Percentiles rank a stretch among this genome's conserved stretches.
Conservation (phyloP, 176 grass and related monocot species). For the Urochloa ruziziensis region DNA sequence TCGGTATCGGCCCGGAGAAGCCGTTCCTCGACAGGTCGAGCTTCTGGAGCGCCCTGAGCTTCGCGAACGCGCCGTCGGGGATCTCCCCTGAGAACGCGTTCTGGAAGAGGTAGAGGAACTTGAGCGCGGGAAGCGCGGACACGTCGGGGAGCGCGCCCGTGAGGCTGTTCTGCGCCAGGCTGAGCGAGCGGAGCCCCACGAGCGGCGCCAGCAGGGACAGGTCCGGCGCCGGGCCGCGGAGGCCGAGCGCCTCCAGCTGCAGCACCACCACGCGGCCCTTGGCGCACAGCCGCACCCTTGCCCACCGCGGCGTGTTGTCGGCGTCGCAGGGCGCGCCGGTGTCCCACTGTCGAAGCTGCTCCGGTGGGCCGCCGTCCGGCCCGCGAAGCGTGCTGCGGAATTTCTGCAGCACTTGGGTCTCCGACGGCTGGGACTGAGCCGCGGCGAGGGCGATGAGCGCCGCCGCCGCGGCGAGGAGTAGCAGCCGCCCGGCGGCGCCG, state of each 20-base stretch:
- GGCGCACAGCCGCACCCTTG: conserved; percentile 13
- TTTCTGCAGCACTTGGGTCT: conserved; percentile 31
- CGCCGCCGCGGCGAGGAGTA: conserved; percentile 20
- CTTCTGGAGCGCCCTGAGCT: conserved; percentile 43
- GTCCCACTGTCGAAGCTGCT: conserved; percentile 17
- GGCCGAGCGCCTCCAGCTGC: conserved; percentile 59
- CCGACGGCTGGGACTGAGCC: not conserved
- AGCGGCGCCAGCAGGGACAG: conserved; percentile 36
- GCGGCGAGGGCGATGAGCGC: conserved; percentile 17
- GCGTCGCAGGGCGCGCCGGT: not conserved
- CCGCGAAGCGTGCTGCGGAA: conserved; percentile 41
- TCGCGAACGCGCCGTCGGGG: conserved; percentile 42
- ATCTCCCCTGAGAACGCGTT: conserved; percentile 61
- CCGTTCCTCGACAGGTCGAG: conserved; percentile 50
- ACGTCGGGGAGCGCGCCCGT: conserved; percentile 60
- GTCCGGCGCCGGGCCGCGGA: conserved; percentile 42
- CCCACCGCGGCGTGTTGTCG: conserved; percentile 11
- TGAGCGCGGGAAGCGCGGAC: conserved; percentile 41
- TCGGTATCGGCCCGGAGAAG: conserved; percentile 62
- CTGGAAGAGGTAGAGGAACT: conserved; percentile 46
- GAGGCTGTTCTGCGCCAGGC: conserved; percentile 66
- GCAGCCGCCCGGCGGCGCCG: conserved; percentile 22
- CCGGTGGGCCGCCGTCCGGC: not conserved
- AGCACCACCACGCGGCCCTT: conserved; percentile 36
- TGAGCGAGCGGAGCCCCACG: conserved; percentile 59